Conservation (phyloP, 1,284 basidiomycete species). For the Sutorius eximius region DNA sequence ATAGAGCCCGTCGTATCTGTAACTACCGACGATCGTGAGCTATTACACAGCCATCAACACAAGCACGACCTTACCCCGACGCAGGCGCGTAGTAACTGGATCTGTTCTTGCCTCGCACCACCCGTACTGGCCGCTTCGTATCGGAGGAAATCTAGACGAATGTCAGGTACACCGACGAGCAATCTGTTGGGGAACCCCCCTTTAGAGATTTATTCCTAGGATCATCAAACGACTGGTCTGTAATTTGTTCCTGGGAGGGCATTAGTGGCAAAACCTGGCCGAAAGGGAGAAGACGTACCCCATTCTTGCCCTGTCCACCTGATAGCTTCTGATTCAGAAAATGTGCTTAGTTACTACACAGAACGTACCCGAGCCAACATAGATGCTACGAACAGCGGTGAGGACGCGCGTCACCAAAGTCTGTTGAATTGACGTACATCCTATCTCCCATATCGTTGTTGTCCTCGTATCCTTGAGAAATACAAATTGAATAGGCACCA, state of each 20-base stretch:
- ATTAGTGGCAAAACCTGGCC: neutral
- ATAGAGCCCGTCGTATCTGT: constrained; percentile 50
- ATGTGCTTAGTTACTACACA: neutral
- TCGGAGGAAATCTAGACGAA: constrained; percentile 29
- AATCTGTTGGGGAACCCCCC: constrained; percentile 17
- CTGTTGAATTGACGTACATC: constrained; percentile 34
- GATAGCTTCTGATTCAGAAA: neutral
- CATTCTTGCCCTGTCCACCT: constrained; percentile 27
- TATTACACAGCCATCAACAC: neutral
- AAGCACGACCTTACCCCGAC: constrained; percentile 29
- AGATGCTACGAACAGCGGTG: constrained; percentile 31
- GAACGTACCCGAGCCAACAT: constrained; percentile 39
- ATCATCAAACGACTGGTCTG: constrained; percentile 38
- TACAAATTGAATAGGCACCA: constrained; percentile 43
- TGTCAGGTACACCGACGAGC: neutral
- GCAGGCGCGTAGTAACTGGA: constrained; percentile 34
- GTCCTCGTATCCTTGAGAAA: constrained; percentile 45
- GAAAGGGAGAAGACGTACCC: constrained; percentile 16
- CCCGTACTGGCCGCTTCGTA: constrained; percentile 41
- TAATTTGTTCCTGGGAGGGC: constrained; percentile 24
- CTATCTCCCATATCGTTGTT: constrained; percentile 39
- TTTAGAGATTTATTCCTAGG: constrained; percentile 34
- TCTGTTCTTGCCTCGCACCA: constrained; percentile 37
- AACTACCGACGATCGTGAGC: constrained; percentile 28
- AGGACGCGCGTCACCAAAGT: neutral